phyloP scores from a whole-genome alignment of 768 basidiomycete genomes.

The Hortiboletus campestris region DNA sequence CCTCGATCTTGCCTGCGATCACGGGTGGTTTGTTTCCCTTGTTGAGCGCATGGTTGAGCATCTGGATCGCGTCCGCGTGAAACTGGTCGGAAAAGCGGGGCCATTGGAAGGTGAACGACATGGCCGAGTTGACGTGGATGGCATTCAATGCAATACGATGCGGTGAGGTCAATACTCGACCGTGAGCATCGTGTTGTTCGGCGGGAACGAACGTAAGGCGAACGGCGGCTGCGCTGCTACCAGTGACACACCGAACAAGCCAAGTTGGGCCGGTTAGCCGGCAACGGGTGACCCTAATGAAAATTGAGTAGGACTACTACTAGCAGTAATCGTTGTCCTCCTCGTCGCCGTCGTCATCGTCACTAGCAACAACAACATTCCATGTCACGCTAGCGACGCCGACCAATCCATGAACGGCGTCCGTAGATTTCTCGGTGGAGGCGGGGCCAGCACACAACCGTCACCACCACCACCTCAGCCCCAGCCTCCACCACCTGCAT shows the following conservation, averaged over 20 bases:
- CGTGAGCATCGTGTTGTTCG: constrained; percentile 23
- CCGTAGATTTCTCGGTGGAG: constrained; percentile 57
- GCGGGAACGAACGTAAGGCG: constrained; percentile 12
- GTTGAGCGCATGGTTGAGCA: constrained; percentile 96
- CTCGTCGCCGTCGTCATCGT: background rate
- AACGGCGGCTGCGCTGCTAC: background rate
- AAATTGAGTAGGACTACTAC: no score
- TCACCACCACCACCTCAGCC: constrained; percentile 18
- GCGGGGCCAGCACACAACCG: constrained; percentile 36
- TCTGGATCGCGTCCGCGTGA: constrained; percentile 92
- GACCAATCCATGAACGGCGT: constrained; percentile 62
- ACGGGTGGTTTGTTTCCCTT: constrained; percentile 97
- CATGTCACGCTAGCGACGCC: constrained; percentile 21
- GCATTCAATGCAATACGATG: background rate
- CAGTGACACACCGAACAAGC: background rate
- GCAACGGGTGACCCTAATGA: background rate
- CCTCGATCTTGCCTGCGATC: constrained; percentile 96
- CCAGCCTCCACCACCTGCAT: constrained; percentile 9
- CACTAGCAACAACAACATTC: constrained; percentile 14
- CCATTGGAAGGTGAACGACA: constrained; percentile 95
- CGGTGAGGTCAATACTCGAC: constrained; percentile 1
- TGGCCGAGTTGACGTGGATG: constrained; percentile 27
- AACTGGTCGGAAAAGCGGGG: constrained; percentile 96
- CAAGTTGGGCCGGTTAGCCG: constrained; percentile 2
- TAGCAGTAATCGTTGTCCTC: background rate